These are phyloP conservation scores for Penicillium malachiteum DNA, from an alignment of 495 filamentous ascomycete species.

Conservation along the genomic window DNA sequence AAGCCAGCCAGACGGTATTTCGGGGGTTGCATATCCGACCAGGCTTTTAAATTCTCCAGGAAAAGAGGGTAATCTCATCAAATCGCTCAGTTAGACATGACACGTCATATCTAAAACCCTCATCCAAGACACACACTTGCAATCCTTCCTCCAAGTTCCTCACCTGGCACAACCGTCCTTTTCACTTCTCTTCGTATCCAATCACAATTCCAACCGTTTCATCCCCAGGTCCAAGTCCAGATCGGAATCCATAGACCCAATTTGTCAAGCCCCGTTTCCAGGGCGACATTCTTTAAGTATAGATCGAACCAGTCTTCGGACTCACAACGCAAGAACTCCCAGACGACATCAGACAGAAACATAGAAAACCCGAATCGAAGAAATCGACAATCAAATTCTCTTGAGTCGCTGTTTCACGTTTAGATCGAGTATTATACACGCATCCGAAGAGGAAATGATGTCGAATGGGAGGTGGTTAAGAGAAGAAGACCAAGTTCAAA, in stretches of 20 bases:
- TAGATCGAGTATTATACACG: slow-evolving; percentile 51
- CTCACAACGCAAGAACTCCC: not conserved
- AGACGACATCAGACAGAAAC: slow-evolving; percentile 7
- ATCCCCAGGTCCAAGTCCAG: not conserved
- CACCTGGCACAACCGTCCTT: not conserved
- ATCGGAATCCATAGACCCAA: not conserved
- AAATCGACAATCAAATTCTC: slow-evolving; percentile 32
- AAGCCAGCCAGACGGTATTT: slow-evolving; percentile 24
- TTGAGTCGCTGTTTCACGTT: slow-evolving; percentile 29
- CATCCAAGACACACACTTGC: not conserved
- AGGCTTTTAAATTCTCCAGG: slow-evolving; percentile 24
- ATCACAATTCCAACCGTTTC: not conserved
- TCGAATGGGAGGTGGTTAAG: slow-evolving; percentile 23
- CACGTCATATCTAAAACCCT: slow-evolving; percentile 1
- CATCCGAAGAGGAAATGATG: slow-evolving; percentile 36
- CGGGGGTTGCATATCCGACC: slow-evolving; percentile 21
- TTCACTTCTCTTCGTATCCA: not conserved
- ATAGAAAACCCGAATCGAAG: not conserved
- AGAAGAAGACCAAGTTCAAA: slow-evolving; percentile 32
- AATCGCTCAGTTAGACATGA: slow-evolving; percentile 24
- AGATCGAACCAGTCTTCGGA: not conserved
- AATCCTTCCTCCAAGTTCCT: not conserved
- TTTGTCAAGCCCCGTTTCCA: slow-evolving; percentile 1
- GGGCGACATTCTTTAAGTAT: not conserved
- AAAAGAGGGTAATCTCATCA: slow-evolving; percentile 23